Evolutionary conservation across 768 basidiomycete genomes (phyloP), one percentile per base, ranked within the genome.

Genomic region (Pholiota molesta): DNA sequence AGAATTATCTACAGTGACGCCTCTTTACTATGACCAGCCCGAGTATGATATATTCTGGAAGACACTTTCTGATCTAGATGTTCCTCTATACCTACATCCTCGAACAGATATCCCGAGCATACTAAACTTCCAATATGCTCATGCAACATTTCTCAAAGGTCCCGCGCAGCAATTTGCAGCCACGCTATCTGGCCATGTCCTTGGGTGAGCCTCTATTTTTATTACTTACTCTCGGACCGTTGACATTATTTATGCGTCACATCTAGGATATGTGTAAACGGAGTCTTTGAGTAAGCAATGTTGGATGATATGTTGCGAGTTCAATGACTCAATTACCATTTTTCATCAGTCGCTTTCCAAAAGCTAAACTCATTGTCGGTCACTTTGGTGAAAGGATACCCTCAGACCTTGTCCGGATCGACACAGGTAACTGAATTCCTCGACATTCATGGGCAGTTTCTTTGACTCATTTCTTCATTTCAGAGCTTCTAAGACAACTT

Each of bases 331-430:
- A 13, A 13, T 13, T 37, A 37, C 14, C 11, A 37, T 9, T 13
- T 37, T 11, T 3, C 1, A 37, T 13, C 21, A 81, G 79, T 62
- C 78, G 80, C 2, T 81, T 80, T 59, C 79, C 80, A 0, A 71
- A 74, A 14, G 58, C 77, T 29, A 76, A 77, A 39, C 68, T 79
- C 13, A 79, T 81, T 19, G 75, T 80, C 19, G 80, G 78, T 1
- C 80, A 81, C 66, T 62, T 81, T 23, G 79, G 79, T 8, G 79
- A 80, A 63, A 72, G 79, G 16, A 72, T 79, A 28, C 73, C 79
- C 0, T 81, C 79, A 9, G 79, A 81, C 60, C 68, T 81, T 1
- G 65, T 71, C 56, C 73, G 79, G 17, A 78, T 78, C 26, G 75
- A 81, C 49, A 71, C 74, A 33, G 75, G 78, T 79, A 51, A 37